Evolutionary conservation across 1,284 basidiomycete genomes (phyloP), one percentile per base, ranked within the genome.

Genomic region (Trametes polyzona): DNA sequence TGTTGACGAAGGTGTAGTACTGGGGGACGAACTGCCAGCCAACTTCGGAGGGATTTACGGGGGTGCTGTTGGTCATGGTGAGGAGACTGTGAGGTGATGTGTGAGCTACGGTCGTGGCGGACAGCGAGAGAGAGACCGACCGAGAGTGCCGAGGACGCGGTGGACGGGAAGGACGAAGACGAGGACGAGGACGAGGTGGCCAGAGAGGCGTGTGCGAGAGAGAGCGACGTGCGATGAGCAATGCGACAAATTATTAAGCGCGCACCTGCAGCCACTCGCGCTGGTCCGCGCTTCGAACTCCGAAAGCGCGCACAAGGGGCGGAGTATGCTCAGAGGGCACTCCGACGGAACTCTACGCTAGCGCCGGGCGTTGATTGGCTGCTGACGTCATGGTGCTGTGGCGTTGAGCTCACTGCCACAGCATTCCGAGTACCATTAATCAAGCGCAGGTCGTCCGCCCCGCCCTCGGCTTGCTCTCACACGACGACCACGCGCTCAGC

Each of bases 1-100:
- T 96, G 86, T 99, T 97, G 75, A 98, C 92, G 81, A 94, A 96
- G 69, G 93, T 96, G 80, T 96, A 96, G 79, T 96, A 96, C 75
- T 96, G 93, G 52, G 93, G 93, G 67, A 96, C 93, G 77, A 96
- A 96, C 78, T 96, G 94, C 93, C 93, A 96, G 78, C 94, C 93
- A 72, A 96, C 94, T 79, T 93, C 90, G 63, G 88, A 91, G 72
- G 90, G 90, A 78, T 88, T 78, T 78, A 90, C 85, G 72, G 79
- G 81, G 40, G 67, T 59, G 71, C 69, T 67, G 71, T 71, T 74
- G 62, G 73, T 73, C 70, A 73, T 76, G 67, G 66, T 70, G 68
- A 67, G 67, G 36, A 11, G 39, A 30, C 35, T 41, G 44, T 52
- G 41, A 61, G 52, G 58, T 58, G 52, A 65, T 61, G 57, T 41